A percentile compares a stretch with the other conserved stretches of the same genome.
phyloP scores from a whole-genome alignment of 169 alveolate species.

The Prorocentrum cordatum region DNA sequence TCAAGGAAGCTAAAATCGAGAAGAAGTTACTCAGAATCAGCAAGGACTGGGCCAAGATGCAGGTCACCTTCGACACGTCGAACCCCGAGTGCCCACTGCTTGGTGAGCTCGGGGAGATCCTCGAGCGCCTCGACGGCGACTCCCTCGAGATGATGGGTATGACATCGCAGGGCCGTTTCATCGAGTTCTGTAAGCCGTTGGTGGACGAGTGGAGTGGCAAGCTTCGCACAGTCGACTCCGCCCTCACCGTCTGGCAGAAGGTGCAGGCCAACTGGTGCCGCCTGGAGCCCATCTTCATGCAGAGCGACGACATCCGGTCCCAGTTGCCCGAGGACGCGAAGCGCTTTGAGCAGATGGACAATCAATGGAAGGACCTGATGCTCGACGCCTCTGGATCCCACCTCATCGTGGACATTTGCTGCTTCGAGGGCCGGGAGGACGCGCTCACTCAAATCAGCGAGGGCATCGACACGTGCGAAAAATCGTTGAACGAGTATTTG shows the following conservation, averaged over 20 bases:
- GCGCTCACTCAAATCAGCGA: conserved; percentile 81
- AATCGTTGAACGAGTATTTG: conserved; percentile 89
- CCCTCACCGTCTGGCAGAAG: conserved; percentile 88
- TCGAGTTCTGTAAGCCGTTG: conserved; percentile 81
- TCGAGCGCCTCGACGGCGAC: conserved; percentile 76
- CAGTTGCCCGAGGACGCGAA: conserved; percentile 92
- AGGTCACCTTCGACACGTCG: conserved; percentile 82
- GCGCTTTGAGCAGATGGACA: conserved; percentile 87
- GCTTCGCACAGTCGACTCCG: conserved; percentile 87
- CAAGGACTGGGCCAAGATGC: conserved; percentile 82
- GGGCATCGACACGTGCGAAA: conserved; percentile 90
- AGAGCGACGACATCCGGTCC: conserved; percentile 92
- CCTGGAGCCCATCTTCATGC: conserved; percentile 88
- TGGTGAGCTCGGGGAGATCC: conserved; percentile 74
- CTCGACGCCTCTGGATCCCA: conserved; percentile 85
- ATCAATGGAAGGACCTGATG: conserved; percentile 89
- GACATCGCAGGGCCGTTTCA: conserved; percentile 82
- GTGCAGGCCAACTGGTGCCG: conserved; percentile 91
- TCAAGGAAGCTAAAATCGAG: conserved; percentile 90
- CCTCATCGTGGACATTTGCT: conserved; percentile 86
- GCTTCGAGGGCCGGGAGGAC: conserved; percentile 87
- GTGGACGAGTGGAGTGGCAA: conserved; percentile 87
- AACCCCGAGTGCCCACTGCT: conserved; percentile 83
- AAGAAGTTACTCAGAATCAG: conserved; percentile 85
- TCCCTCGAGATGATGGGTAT: conserved; percentile 79